A percentile compares a stretch with the other conserved stretches of the same genome.
These are phyloP conservation scores for Colletotrichum sp. DNA, from an alignment of 2,329 filamentous ascomycete genomes.

Conservation along the genomic window DNA sequence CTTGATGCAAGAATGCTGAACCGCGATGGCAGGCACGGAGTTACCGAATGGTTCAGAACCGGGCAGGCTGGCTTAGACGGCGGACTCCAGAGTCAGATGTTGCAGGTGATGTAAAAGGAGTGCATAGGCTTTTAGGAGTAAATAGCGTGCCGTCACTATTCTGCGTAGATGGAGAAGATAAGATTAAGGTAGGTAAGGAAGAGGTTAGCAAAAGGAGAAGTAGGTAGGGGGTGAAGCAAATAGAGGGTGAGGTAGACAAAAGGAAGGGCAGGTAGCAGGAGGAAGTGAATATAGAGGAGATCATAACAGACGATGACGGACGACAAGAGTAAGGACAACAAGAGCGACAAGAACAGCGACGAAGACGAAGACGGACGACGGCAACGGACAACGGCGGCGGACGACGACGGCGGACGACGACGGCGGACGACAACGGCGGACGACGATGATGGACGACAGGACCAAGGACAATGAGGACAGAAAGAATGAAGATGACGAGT, in stretches of 20 bases:
- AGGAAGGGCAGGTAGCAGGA: neutral
- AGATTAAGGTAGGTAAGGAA: neutral
- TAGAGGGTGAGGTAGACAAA: neutral
- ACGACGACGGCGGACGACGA: neutral
- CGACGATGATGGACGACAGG: neutral
- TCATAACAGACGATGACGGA: neutral
- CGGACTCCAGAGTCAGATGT: neutral
- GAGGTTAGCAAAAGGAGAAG: neutral
- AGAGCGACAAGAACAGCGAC: neutral
- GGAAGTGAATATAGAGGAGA: neutral
- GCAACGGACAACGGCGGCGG: neutral
- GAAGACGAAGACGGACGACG: neutral
- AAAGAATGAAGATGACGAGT: neutral
- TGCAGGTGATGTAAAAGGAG: neutral
- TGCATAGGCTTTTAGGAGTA: neutral
- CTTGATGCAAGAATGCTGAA: neutral
- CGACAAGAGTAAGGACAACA: neutral
- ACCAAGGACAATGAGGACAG: neutral
- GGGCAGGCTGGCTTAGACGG: neutral
- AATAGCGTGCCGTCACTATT: neutral
- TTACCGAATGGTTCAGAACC: neutral
- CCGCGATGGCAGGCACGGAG: neutral
- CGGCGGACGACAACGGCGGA: neutral
- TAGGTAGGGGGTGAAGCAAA: neutral
- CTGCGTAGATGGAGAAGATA: neutral